These are phyloP conservation scores for Geoglossum cookeanum DNA, from an alignment of 2,329 filamentous ascomycete genomes.

Conservation along the genomic window DNA sequence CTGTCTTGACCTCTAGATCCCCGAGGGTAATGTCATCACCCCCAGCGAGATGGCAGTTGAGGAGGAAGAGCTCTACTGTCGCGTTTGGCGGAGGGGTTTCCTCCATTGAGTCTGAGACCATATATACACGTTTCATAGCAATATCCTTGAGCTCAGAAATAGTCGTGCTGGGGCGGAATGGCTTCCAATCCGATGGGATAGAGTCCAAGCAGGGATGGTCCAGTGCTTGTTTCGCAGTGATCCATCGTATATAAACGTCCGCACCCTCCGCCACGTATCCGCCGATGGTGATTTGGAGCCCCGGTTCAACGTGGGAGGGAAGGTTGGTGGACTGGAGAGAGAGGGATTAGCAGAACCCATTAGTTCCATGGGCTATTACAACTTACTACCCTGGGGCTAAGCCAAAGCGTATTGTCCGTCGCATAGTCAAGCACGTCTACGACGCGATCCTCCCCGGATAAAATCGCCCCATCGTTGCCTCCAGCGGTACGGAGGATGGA, in stretches of 20 bases:
- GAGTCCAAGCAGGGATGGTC: not conserved
- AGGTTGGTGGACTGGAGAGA: too few relatives aligned
- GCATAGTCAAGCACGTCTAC: too few relatives aligned
- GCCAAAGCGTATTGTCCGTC: too few relatives aligned
- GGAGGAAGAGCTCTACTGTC: not conserved
- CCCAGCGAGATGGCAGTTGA: not conserved
- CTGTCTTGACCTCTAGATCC: not conserved
- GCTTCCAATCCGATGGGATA: not conserved
- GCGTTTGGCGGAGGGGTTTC: not conserved
- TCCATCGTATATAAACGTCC: not conserved
- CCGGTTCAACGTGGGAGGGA: too few relatives aligned
- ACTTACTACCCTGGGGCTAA: too few relatives aligned
- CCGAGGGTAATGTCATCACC: not conserved
- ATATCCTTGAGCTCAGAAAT: not conserved
- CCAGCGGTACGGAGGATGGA: too few relatives aligned
- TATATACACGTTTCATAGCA: not conserved
- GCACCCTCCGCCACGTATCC: too few relatives aligned
- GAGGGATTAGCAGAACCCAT: too few relatives aligned
- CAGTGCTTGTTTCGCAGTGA: not conserved
- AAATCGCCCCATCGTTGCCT: too few relatives aligned
- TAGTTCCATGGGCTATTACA: too few relatives aligned
- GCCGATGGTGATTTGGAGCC: too few relatives aligned
- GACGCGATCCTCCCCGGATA: too few relatives aligned
- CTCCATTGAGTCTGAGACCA: not conserved
- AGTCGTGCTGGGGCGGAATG: not conserved